Percentiles rank a stretch among this genome's conserved stretches.
Evolutionary conservation across 495 filamentous ascomycete genomes (phyloP).

Genomic region (Tetracladium marchalianum): DNA sequence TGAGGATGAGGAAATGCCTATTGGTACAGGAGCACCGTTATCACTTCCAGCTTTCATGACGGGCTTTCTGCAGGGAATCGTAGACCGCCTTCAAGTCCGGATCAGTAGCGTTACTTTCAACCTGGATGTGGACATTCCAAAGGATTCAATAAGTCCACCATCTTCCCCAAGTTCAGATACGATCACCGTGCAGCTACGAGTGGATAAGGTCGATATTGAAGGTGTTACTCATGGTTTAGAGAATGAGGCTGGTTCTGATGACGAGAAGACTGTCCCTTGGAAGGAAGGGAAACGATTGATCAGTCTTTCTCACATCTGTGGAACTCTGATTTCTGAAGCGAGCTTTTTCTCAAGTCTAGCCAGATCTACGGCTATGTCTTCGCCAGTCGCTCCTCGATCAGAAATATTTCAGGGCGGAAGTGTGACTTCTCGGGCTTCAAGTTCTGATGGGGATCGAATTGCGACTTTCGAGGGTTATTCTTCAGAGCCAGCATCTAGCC

Average conservation of each 20-base stretch:
- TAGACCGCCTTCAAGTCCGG: conserved; percentile 65
- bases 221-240: conserved; percentile 40
- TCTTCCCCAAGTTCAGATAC: conserved; percentile 28
- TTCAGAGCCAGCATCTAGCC: conserved; percentile 4
- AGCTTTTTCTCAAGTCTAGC: conserved; percentile 59
- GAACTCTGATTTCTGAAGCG: conserved; percentile 61
- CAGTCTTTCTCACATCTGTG: conserved; percentile 49
- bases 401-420: conserved; percentile 11
- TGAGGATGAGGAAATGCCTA: conserved; percentile 51
- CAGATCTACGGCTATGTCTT: conserved; percentile 49
- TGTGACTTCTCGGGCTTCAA: conserved; percentile 1
- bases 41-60: conserved; percentile 75
- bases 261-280: conserved; percentile 17
- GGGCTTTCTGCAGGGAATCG: conserved; percentile 71
- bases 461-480: conserved; percentile 4
- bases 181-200: conserved; percentile 53
- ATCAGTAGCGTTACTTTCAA: conserved; percentile 48
- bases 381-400: conserved; percentile 31
- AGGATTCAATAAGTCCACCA: conserved; percentile 39
- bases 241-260: conserved; percentile 9
- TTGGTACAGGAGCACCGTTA: conserved; percentile 64
- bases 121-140: conserved; percentile 52
- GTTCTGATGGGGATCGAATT: conserved; percentile 3
- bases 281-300: conserved; percentile 59
- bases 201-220: conserved; percentile 58